phyloP scores from a whole-genome alignment of 148 eudicot genomes.

The Amaranthus hypochondriacus region DNA sequence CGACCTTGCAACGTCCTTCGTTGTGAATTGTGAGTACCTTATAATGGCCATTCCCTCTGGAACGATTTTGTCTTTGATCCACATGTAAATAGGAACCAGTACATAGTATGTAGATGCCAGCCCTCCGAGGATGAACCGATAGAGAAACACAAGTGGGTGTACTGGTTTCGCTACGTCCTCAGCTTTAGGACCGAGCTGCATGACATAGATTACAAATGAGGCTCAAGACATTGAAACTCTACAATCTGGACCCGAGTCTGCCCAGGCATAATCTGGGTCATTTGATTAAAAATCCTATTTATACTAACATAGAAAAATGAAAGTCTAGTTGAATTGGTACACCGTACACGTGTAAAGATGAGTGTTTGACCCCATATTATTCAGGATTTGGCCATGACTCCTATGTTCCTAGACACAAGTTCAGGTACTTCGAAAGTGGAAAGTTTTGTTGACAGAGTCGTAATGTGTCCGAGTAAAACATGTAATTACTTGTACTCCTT shows the following conservation, averaged over 20 bases:
- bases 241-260: not conserved
- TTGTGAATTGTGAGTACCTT: slow-evolving; percentile 15
- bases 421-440: not conserved
- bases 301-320: not conserved
- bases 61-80: slow-evolving; percentile 76
- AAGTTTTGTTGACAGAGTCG: too few species aligned
- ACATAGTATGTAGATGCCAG: slow-evolving; percentile 64
- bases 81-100: slow-evolving; percentile 82
- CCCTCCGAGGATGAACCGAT: slow-evolving; percentile 61
- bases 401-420: too few species aligned
- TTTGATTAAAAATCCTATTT: not conserved
- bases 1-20: slow-evolving; percentile 2
- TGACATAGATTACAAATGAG: slow-evolving; percentile 1
- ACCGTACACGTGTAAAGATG: too few species aligned
- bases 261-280: not conserved
- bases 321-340: too few species aligned
- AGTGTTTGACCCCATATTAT: too few species aligned
- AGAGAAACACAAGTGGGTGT: slow-evolving; percentile 53
- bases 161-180: slow-evolving; percentile 73
- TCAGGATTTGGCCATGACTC: not conserved
- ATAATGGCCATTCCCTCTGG: slow-evolving; percentile 67
- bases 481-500: too few species aligned
- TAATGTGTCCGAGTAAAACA: too few species aligned
- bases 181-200: slow-evolving; percentile 77
- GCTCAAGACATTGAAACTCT: not conserved